Evolutionary conservation across 106 monocot species (phyloP), one percentile per base, ranked within the genome.

Genomic region (Hemerocallis citrina): DNA sequence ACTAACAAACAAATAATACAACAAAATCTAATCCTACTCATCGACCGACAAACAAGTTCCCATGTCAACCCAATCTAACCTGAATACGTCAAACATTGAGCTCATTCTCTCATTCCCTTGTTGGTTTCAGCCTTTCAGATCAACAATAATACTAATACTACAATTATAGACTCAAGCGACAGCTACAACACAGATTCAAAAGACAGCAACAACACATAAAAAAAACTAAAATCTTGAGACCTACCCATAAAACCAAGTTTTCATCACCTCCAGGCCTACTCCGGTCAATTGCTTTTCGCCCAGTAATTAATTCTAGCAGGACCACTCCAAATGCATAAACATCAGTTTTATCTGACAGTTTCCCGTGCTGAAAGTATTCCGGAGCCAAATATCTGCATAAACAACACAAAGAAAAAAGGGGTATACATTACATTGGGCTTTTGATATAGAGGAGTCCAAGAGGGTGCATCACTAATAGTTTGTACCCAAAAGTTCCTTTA

Each of bases 301-400:
- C 86, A 6, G 74, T 86, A 40, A 86, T 78, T 49, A 86, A 45
- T 45, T 86, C 86, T 66, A 86, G 59, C 1, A 86, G 64, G 11
- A 86, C 72, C 27, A 86, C 81, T 7, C 86, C 86, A 56, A 86
- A 78, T 21, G 86, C 77, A 55, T 81, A 86, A 45, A 86, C 77
- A 72, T 86, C 86, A 19, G 81, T 86, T 72, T 77, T 86, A 55
- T 86, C 86, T 14, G 86, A 86, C 12, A 86, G 59, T 46, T 86
- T 86, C 33, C 86, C 86, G 44, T 81, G 86, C 16, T 86, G 81
- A 51, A 85, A 86, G 56, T 86, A 86, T 50, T 86, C 86, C 30
- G 86, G 86, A 24, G 86, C 81, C 46, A 86, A 52, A 57, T 85
- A 85, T 5, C 85, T 85, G 61, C 47, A 67, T 19, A 6, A 21